Conservation (phyloP, 805 yeast genomes). For the Teunomyces atbi region DNA sequence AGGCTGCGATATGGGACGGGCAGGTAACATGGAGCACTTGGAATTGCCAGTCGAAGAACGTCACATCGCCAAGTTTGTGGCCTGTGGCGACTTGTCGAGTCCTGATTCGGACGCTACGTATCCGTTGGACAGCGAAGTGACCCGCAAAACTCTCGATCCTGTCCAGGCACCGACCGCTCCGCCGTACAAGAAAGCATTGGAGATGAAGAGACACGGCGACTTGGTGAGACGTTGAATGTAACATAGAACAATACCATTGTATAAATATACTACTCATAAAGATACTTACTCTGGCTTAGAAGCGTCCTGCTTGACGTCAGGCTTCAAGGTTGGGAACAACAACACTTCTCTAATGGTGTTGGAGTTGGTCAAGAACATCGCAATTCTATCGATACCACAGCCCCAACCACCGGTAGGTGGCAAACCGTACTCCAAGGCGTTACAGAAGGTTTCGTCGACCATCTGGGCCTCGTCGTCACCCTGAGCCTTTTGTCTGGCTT, state of each 20-base stretch:
- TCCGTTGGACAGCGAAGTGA: constrained; percentile 42
- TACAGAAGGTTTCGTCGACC: constrained; percentile 95
- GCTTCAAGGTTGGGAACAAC: constrained; percentile 98
- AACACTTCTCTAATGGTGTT: constrained; percentile 97
- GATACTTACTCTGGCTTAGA: constrained; percentile 22
- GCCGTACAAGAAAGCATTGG: constrained; percentile 90
- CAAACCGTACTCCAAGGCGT: constrained; percentile 95
- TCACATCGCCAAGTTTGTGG: constrained; percentile 83
- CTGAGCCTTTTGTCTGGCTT: constrained; percentile 96
- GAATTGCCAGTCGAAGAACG: constrained; percentile 62
- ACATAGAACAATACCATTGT: background rate
- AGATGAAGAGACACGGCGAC: constrained; percentile 73
- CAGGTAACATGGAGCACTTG: constrained; percentile 45
- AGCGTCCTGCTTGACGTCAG: constrained; percentile 57
- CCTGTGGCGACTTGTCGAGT: constrained; percentile 88
- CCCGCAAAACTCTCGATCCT: constrained; percentile 61
- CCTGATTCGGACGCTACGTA: constrained; percentile 97
- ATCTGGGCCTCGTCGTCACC: constrained; percentile 99
- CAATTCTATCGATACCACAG: constrained; percentile 96
- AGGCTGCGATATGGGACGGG: constrained; percentile 56
- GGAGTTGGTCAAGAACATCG: constrained; percentile 96
- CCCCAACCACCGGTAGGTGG: constrained; percentile 99
- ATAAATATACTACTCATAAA: background rate
- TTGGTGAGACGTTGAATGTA: constrained; percentile 11
- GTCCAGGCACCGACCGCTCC: constrained; percentile 97